Evolutionary conservation across 805 yeast species (phyloP), one percentile per base, ranked within the genome.

Genomic region (Starmerella sirachaensis): DNA sequence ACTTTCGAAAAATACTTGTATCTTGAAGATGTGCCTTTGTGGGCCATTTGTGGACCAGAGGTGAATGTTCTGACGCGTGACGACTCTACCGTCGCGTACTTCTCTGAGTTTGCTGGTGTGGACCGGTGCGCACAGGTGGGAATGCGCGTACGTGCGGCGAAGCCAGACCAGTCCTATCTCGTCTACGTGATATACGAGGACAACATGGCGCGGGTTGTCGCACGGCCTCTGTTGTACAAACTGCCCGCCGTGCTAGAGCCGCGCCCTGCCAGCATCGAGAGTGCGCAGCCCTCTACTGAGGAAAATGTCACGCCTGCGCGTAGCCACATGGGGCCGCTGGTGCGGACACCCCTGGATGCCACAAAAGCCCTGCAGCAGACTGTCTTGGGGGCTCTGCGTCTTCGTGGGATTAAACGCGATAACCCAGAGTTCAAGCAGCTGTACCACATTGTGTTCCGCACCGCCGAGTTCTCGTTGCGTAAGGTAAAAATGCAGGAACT

Each of bases 381-480:
- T 7, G 45, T 57, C 6, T 40, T 59, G 41, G 55, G 59, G 2
- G 64, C 57, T n/a, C 39, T 60, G 40, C 48, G 64, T 11, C 41
- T 60, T 33, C 54, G 62, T 5, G 62, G 61, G 1, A 41, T 56
- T 19, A 24, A 38, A 4, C 43, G 53, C n/a, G 45, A 35, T 6
- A 37, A 50, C 35, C 48, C 48, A 17, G 58, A 56, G 10, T 58
- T 45, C 44, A 49, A 51, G 17, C 41, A 28, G 14, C 35, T 59
- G 12, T 58, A 56, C 37, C 48, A 50, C 20, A 45, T 51, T 13
- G 47, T 59, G 17, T 51, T 44, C 37, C 31, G 44, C 18, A 47
- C 59, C 4, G 50, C 52, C 2, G 46, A 45, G 21, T 51, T 52
- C 34, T 53, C 60, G 10, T 38, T 60, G 16, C 53, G 59, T 13